Conservation (phyloP, 208 protist species). For the Borovskyia barvae region DNA sequence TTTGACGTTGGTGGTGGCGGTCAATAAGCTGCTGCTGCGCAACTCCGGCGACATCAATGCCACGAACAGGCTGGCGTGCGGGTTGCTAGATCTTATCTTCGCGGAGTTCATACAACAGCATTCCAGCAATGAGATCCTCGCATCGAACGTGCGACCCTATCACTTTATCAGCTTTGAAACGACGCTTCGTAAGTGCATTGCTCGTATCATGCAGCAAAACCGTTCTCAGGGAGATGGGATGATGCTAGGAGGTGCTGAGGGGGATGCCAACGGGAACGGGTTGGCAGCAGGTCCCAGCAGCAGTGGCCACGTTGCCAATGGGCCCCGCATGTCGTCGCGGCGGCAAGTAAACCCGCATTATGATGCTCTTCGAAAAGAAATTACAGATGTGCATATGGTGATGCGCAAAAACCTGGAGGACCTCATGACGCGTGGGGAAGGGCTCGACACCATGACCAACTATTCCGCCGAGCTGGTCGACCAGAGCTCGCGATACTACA, state of each 20-base stretch:
- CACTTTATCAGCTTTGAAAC: conserved; percentile 91
- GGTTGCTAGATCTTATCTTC: conserved; percentile 80
- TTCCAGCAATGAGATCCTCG: conserved; percentile 49
- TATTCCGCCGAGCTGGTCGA: conserved; percentile 81
- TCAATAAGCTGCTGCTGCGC: conserved; percentile 88
- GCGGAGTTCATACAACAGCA: conserved; percentile 72
- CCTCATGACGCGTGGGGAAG: conserved; percentile 87
- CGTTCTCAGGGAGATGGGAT: conserved; percentile 46
- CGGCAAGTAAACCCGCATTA: conserved; percentile 76
- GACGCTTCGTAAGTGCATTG: conserved; percentile 72
- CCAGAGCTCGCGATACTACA: conserved; percentile 83
- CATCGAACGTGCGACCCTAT: conserved; percentile 60
- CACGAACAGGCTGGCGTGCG: conserved; percentile 81
- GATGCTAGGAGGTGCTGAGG: conserved; percentile 19
- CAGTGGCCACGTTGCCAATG: conserved; percentile 10
- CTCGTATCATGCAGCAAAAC: conserved; percentile 67
- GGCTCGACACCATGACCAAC: conserved; percentile 87
- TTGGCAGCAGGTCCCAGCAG: conserved; percentile 12
- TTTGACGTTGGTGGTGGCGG: conserved; percentile 82
- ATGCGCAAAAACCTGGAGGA: conserved; percentile 91
- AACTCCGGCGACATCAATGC: conserved; percentile 69
- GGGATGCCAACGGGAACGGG: conserved; percentile 4
- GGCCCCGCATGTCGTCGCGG: conserved; percentile 36
- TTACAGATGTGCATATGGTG: conserved; percentile 89
- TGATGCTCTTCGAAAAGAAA: conserved; percentile 73